Evolutionary conservation across 1,139 yeast genomes (phyloP).

Genomic region (Nadsonia starkeyi-henricii): DNA sequence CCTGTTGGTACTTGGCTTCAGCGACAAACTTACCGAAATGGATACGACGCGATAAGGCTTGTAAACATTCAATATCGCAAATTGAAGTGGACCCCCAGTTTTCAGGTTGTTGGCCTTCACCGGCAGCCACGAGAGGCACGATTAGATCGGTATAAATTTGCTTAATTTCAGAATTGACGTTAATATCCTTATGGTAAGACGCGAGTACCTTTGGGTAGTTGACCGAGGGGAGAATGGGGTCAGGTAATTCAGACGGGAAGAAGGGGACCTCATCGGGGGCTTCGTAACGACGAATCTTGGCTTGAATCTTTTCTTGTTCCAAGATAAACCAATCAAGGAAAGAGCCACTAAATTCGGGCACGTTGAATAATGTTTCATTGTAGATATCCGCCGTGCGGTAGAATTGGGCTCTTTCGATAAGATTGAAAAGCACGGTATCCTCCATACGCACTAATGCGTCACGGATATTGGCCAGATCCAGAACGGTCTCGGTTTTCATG

Average conservation of each 20-base stretch:
- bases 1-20: slow-evolving; percentile 72
- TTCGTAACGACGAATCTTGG: slow-evolving; percentile 78
- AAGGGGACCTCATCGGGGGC: slow-evolving; percentile 95
- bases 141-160: slow-evolving; percentile 53
- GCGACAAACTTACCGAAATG: slow-evolving; percentile 98
- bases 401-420: slow-evolving; percentile 88
- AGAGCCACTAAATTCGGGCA: slow-evolving; percentile 63
- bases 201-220: slow-evolving; percentile 73
- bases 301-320: slow-evolving; percentile 62
- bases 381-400: slow-evolving; percentile 66
- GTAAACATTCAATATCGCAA: slow-evolving; percentile 75
- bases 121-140: slow-evolving; percentile 59
- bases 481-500: slow-evolving; percentile 67
- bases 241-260: slow-evolving; percentile 52
- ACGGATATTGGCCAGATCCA: slow-evolving; percentile 70
- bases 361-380: slow-evolving; percentile 38
- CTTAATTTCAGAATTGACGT: slow-evolving; percentile 58
- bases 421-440: slow-evolving; percentile 82
- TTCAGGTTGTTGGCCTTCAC: slow-evolving; percentile 53
- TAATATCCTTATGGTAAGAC: slow-evolving; percentile 55
- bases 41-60: slow-evolving; percentile 81
- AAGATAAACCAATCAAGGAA: slow-evolving; percentile 76
- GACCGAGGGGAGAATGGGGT: slow-evolving; percentile 64
- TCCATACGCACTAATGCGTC: slow-evolving; percentile 84
- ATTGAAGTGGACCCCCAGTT: slow-evolving; percentile 79